Evolutionary conservation across 441 rosid species (phyloP).

Genomic region (Arabidopsis lyrata): DNA sequence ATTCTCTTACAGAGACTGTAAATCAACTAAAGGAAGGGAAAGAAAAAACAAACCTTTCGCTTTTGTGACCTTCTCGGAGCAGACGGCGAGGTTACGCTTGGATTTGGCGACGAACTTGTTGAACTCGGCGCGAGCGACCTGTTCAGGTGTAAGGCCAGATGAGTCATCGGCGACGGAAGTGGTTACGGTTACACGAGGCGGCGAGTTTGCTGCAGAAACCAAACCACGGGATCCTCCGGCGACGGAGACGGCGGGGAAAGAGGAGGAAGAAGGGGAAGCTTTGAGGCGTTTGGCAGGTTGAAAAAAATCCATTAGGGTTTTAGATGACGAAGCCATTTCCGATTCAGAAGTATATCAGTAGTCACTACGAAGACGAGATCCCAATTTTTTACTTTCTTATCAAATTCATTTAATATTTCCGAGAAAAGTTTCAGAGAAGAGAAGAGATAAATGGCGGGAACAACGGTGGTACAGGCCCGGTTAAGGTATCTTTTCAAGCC

Average conservation of each 20-base stretch:
- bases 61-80: slow-evolving; percentile 64
- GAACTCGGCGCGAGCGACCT: slow-evolving; percentile 61
- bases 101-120: slow-evolving; percentile 74
- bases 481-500: not conserved
- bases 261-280: slow-evolving; percentile 40
- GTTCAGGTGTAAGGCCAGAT: slow-evolving; percentile 56
- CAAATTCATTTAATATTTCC: slow-evolving; percentile 17
- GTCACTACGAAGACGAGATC: not conserved
- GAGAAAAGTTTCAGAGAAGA: not conserved
- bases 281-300: slow-evolving; percentile 81
- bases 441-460: slow-evolving; percentile 35
- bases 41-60: slow-evolving; percentile 54
- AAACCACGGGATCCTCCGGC: slow-evolving; percentile 25
- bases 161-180: slow-evolving; percentile 41
- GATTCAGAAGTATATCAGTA: slow-evolving; percentile 17
- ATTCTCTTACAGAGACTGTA: not conserved
- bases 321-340: slow-evolving; percentile 60
- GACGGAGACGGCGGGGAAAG: slow-evolving; percentile 31
- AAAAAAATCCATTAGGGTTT: slow-evolving; percentile 69
- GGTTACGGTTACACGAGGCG: slow-evolving; percentile 30
- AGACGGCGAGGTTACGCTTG: slow-evolving; percentile 70
- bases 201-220: slow-evolving; percentile 30
- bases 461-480: slow-evolving; percentile 9
- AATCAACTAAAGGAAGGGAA: not conserved
- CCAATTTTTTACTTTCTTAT: not conserved